Evolutionary conservation across 2,329 filamentous ascomycete species (phyloP), one percentile per base, ranked within the genome.

Genomic region (Fusarium sp.): DNA sequence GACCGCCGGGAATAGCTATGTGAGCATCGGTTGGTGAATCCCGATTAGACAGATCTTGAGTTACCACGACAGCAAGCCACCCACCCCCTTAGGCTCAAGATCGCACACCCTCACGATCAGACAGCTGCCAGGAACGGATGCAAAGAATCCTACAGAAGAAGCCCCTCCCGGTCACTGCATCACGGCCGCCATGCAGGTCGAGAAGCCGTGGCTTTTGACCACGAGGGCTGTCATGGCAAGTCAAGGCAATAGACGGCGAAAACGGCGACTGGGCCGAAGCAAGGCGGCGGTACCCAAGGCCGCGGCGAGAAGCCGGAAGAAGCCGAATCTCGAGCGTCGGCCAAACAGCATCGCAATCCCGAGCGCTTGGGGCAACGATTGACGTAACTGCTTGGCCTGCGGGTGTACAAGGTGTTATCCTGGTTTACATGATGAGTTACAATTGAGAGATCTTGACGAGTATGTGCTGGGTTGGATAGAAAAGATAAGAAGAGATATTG

Each of bases 251-350:
- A 11, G 18, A 31, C 44, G 34, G 46, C 6, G 28, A 70, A 39
- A 53, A 31, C 34, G 52, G 56, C n/a, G n/a, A 28, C 47, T 72
- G 47, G 65, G 60, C 73, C 73, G 73, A 74, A 75, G 73, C 63
- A 75, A 74, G 61, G 71, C 73, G 73, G 16, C 31, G 31, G 40
- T 73, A 75, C 27, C 73, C 59, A 67, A 48, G 15, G 50, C 63
- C 60, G 65, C 68, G 73, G 73, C 61, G 58, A 62, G 39, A 37
- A 54, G 54, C 37, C 55, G 46, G 37, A 31, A 65, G 63, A 66
- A 71, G 72, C 73, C 73, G 73, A 75, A 55, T 52, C 6, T 58
- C 23, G 60, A 61, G 47, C 50, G 66, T 70, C 73, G 73, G 73
- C 62, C 53, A 71, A 68, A 62, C 37, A 58, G 43, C 31, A 13